These are phyloP conservation scores for Gossypium ekmanianum DNA, from an alignment of 345 rosid genomes.

Conservation along the genomic window DNA sequence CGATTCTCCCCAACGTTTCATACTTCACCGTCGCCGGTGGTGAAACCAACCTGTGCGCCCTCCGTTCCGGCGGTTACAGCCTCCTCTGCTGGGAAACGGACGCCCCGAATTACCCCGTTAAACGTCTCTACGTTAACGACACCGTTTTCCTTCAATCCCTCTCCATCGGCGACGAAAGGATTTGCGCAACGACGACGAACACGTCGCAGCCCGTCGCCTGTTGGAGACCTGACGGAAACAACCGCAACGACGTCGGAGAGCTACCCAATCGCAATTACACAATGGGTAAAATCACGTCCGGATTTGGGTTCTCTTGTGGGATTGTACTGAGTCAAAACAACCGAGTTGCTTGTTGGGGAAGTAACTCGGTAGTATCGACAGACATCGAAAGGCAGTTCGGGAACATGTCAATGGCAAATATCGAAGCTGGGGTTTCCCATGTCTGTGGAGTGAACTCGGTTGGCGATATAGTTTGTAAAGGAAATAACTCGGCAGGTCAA, in stretches of 20 bases:
- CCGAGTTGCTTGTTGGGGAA: conserved; percentile 50
- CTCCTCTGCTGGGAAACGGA: conserved; percentile 51
- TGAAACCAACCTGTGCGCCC: conserved; percentile 41
- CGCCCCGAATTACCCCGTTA: conserved; percentile 15
- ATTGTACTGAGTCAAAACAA: conserved; percentile 20
- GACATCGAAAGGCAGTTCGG: conserved; percentile 37
- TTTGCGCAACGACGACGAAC: conserved; percentile 38
- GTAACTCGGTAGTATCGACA: conserved; percentile 2
- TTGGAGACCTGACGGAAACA: conserved; percentile 33
- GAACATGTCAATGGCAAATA: conserved; percentile 42
- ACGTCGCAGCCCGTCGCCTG: conserved; percentile 30
- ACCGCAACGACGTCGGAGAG: background rate
- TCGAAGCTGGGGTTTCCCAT: conserved; percentile 63
- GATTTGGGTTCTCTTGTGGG: conserved; percentile 57
- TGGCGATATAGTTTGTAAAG: conserved; percentile 58
- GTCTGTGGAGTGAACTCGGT: conserved; percentile 61
- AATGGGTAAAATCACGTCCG: conserved; percentile 46
- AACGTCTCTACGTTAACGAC: conserved; percentile 40
- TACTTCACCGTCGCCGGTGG: conserved; percentile 54
- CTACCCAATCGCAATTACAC: conserved; percentile 12
- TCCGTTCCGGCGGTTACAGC: conserved; percentile 44
- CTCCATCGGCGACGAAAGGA: conserved; percentile 49
- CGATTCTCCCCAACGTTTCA: conserved; percentile 40
- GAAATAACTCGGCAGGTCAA: conserved; percentile 52
- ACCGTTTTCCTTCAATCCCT: conserved; percentile 29